Conservation (phyloP, 768 basidiomycete species). For the Auricularia sp. region DNA sequence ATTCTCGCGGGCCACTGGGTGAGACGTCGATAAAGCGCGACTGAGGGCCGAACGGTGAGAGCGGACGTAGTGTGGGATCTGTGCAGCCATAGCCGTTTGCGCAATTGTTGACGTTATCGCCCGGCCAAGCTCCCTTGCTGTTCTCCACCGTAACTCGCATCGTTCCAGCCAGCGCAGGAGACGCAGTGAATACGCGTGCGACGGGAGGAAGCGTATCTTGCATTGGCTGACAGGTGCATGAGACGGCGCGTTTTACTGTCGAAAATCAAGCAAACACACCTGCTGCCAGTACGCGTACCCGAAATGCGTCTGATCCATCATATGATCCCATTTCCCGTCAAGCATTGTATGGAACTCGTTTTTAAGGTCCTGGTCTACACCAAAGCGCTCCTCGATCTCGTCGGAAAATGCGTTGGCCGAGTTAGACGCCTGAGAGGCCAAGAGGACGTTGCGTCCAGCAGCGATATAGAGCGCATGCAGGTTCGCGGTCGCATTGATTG, state of each 20-base stretch:
- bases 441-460: constrained; percentile 51
- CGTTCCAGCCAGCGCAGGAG: constrained; percentile 48
- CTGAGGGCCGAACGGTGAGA: constrained; percentile 48
- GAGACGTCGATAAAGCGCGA: constrained; percentile 53
- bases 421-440: constrained; percentile 52
- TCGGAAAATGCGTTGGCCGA: constrained; percentile 51
- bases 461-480: constrained; percentile 48
- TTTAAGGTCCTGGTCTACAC: constrained; percentile 52
- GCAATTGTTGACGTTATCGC: constrained; percentile 56
- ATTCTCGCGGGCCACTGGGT: constrained; percentile 47
- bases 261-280: neutral
- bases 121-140: constrained; percentile 58
- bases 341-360: constrained; percentile 49
- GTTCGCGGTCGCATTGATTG: constrained; percentile 49
- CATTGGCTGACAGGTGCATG: constrained; percentile 36
- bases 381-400: constrained; percentile 46
- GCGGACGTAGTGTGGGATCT: constrained; percentile 33
- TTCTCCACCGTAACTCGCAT: constrained; percentile 59
- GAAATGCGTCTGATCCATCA: constrained; percentile 67
- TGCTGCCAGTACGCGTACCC: constrained; percentile 41
- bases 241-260: neutral
- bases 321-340: constrained; percentile 34
- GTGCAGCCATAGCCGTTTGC: constrained; percentile 37
- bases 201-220: constrained; percentile 50
- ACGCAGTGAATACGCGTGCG: constrained; percentile 41